These are phyloP conservation scores for Polygonum maritimum DNA, from an alignment of 148 eudicot species.

Conservation along the genomic window DNA sequence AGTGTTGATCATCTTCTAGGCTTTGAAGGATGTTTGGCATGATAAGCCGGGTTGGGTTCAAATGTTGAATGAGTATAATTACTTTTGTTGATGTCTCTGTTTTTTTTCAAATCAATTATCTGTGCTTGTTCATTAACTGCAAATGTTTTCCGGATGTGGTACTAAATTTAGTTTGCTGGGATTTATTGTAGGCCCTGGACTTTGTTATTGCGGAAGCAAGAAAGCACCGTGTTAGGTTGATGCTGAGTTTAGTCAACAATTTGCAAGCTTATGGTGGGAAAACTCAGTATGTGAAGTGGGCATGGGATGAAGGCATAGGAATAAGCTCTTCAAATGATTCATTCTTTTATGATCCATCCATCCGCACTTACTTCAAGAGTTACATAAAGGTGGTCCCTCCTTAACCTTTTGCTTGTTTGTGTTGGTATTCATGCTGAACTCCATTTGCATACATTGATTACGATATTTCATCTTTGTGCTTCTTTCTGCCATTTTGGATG, in stretches of 20 bases:
- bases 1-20: background rate
- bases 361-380: slow-evolving; percentile 73
- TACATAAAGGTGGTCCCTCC: slow-evolving; percentile 62
- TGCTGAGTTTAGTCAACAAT: slow-evolving; percentile 75
- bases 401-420: background rate
- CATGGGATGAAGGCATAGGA: slow-evolving; percentile 89
- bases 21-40: background rate
- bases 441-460: background rate
- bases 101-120: background rate
- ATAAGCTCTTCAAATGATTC: slow-evolving; percentile 94
- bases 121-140: background rate
- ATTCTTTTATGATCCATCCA: slow-evolving; percentile 89
- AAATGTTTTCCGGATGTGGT: background rate
- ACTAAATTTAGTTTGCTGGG: slow-evolving; percentile 7
- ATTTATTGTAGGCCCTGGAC: slow-evolving; percentile 70
- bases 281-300: slow-evolving; percentile 95
- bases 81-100: background rate
- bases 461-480: background rate
- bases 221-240: slow-evolving; percentile 50
- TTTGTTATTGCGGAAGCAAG: slow-evolving; percentile 86
- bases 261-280: slow-evolving; percentile 93
- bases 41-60: background rate
- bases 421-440: background rate
- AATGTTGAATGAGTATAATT: background rate
- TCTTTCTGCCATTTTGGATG: background rate